Conservation (phyloP, 208 protist species). For the Acanthamoeba healyi region DNA sequence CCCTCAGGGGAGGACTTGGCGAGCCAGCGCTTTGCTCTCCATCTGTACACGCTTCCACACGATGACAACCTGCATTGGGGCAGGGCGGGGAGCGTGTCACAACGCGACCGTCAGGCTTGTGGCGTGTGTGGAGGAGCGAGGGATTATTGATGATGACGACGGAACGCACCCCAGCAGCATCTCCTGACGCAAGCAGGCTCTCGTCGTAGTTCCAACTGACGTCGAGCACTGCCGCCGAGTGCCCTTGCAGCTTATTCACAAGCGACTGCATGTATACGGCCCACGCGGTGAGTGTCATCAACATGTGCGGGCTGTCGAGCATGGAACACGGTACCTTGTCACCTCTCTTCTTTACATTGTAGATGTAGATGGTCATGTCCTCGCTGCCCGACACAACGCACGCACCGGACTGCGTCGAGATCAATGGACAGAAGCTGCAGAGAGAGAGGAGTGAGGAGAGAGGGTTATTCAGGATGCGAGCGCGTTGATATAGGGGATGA, state of each 20-base stretch:
- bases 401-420: neutral
- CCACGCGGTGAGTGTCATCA: neutral
- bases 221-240: constrained; percentile 50
- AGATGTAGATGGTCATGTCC: constrained; percentile 72
- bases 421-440: constrained; percentile 69
- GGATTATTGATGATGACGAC: no score
- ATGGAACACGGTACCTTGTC: constrained; percentile 12
- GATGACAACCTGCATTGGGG: constrained; percentile 72
- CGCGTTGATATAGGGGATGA: no score
- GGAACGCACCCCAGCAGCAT: constrained; percentile 36
- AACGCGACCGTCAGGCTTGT: no score
- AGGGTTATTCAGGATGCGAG: no score
- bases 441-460: neutral
- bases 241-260: constrained; percentile 70
- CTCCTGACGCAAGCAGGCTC: constrained; percentile 51
- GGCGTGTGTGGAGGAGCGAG: no score
- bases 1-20: no score
- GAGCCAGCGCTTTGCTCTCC: constrained; percentile 28
- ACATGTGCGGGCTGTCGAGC: no score
- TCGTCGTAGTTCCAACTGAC: constrained; percentile 76
- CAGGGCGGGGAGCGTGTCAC: no score
- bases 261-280: neutral
- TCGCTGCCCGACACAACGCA: constrained; percentile 64
- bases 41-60: constrained; percentile 75
- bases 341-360: constrained; percentile 52